Evolutionary conservation across 768 basidiomycete genomes (phyloP).

Genomic region (Candolleomyces aberdarensis): DNA sequence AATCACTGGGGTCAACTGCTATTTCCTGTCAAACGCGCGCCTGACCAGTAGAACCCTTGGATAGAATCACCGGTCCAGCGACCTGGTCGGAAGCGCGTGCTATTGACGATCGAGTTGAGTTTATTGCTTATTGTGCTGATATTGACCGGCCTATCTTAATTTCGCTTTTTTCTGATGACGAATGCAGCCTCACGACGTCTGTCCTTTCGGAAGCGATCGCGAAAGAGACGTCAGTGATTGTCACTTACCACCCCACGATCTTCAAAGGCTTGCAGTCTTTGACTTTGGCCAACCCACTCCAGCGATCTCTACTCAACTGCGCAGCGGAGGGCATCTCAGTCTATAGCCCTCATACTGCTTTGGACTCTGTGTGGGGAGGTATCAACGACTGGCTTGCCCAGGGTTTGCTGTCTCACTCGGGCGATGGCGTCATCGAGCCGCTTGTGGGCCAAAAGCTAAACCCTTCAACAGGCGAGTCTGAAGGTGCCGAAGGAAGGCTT

Average conservation of each 20-base stretch:
- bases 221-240: conserved; percentile 59
- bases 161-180: conserved; percentile 13
- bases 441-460: conserved; percentile 41
- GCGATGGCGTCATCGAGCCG: conserved; percentile 31
- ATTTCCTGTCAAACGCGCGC: background rate
- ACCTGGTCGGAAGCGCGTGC: conserved; percentile 43
- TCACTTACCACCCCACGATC: conserved; percentile 85
- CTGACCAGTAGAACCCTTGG: background rate
- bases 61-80: conserved; percentile 54
- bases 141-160: background rate
- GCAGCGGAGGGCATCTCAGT: conserved; percentile 82
- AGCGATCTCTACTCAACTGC: conserved; percentile 75
- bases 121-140: background rate
- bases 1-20: background rate
- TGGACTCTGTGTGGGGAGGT: conserved; percentile 82
- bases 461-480: conserved; percentile 28
- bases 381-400: conserved; percentile 88
- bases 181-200: conserved; percentile 62
- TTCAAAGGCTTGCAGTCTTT: conserved; percentile 74
- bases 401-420: conserved; percentile 41
- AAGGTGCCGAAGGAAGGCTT: conserved; percentile 67
- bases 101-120: conserved; percentile 71
- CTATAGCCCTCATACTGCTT: conserved; percentile 84
- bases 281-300: conserved; percentile 75
- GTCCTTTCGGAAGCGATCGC: conserved; percentile 69